Evolutionary conservation across 1,139 yeast genomes (phyloP).

Genomic region (Debaryomyces sp.): DNA sequence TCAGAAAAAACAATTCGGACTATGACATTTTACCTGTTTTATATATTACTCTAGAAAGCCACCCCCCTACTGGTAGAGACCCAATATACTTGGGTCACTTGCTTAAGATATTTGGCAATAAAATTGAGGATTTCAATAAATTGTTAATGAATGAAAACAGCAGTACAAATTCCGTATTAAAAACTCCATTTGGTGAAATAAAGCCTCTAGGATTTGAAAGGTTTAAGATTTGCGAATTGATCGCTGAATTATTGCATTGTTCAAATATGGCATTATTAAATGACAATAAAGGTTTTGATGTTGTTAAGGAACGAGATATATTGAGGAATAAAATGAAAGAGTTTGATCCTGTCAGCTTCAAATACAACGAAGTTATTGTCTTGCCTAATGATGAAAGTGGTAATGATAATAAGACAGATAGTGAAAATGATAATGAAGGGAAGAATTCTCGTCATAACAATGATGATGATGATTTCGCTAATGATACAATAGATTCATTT

Average conservation of each 20-base stretch:
- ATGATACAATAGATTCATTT: conserved; percentile 52
- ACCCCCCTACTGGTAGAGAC: conserved; percentile 94
- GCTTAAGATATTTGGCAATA: conserved; percentile 75
- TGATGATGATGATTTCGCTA: conserved; percentile 23
- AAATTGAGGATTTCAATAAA: conserved; percentile 66
- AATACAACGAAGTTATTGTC: conserved; percentile 48
- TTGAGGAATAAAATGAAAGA: conserved; percentile 57
- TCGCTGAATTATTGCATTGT: conserved; percentile 94
- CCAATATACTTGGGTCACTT: conserved; percentile 92
- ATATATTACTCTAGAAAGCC: conserved; percentile 83
- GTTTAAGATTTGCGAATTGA: conserved; percentile 89
- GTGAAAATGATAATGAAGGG: conserved; percentile 13
- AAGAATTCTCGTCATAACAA: conserved; percentile 17
- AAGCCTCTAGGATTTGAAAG: conserved; percentile 96
- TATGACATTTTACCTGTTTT: conserved; percentile 90
- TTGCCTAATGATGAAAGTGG: conserved; percentile 30
- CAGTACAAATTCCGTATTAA: conserved; percentile 35
- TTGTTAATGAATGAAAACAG: conserved; percentile 31
- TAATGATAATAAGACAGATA: conserved; percentile 19
- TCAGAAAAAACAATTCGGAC: conserved; percentile 93
- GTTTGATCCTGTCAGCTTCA: conserved; percentile 50
- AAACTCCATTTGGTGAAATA: conserved; percentile 58
- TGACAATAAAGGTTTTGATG: conserved; percentile 79
- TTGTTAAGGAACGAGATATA: conserved; percentile 74
- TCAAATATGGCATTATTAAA: conserved; percentile 94